These are phyloP conservation scores for Euphorbia pulcherrima DNA, from an alignment of 345 rosid species.

Conservation along the genomic window DNA sequence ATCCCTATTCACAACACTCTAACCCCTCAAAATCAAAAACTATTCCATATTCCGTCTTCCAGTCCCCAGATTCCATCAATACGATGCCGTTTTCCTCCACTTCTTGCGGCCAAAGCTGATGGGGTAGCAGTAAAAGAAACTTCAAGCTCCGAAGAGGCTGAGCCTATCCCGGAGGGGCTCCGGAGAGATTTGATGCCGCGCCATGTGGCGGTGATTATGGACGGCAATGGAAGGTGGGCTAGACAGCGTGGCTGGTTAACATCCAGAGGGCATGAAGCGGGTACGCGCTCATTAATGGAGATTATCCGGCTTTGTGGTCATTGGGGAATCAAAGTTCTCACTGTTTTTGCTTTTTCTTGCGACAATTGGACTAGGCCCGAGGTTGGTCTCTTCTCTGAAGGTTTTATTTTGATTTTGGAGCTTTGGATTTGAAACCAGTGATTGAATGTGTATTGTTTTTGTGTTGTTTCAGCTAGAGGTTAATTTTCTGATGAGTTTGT, in stretches of 20 bases:
- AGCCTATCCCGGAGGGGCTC: conserved; percentile 44
- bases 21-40: not conserved
- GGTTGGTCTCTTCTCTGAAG: conserved; percentile 26
- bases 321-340: conserved; percentile 70
- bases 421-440: not conserved
- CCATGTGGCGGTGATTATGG: conserved; percentile 85
- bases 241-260: conserved; percentile 45
- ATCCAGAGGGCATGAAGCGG: conserved; percentile 62
- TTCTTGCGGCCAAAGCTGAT: not conserved
- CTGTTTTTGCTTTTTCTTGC: conserved; percentile 74
- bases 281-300: conserved; percentile 53
- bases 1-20: not conserved
- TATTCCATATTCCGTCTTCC: not conserved
- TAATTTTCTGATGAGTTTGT: conserved; percentile 60
- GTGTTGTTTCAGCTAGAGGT: conserved; percentile 51
- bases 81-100: not conserved
- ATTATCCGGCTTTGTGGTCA: conserved; percentile 42
- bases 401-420: not conserved
- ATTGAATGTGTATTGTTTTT: not conserved
- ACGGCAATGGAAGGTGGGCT: conserved; percentile 78
- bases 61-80: not conserved
- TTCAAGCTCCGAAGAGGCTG: conserved; percentile 18
- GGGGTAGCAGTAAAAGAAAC: conserved; percentile 9
- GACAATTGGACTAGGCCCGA: conserved; percentile 78
- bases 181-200: conserved; percentile 52